A percentile compares a stretch with the other conserved stretches of the same genome.
Evolutionary conservation across 148 eudicot genomes (phyloP).

Genomic region (Camellia granthamiana): DNA sequence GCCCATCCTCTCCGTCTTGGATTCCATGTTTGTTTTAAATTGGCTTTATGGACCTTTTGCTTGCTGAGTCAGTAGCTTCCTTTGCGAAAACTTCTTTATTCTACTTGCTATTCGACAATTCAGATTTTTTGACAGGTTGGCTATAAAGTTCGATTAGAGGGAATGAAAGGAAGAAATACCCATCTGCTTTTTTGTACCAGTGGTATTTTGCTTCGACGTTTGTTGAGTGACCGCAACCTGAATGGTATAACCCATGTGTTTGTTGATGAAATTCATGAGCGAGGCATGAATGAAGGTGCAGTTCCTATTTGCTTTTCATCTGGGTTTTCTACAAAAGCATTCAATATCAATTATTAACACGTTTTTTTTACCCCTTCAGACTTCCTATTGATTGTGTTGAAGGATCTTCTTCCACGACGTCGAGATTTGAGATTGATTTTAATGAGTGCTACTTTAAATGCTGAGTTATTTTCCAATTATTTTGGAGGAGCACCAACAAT

Average conservation of each 20-base stretch:
- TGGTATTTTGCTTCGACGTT: slow-evolving; percentile 93
- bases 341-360: slow-evolving; percentile 4
- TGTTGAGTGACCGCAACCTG: slow-evolving; percentile 89
- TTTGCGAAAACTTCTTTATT: slow-evolving; percentile 29
- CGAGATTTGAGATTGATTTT: slow-evolving; percentile 88
- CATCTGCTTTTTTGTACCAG: slow-evolving; percentile 99
- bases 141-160: slow-evolving; percentile 98
- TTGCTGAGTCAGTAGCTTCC: slow-evolving; percentile 13
- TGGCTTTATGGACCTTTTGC: not conserved
- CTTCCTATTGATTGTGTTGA: slow-evolving; percentile 92
- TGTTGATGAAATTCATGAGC: slow-evolving; percentile 99
- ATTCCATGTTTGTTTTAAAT: not conserved
- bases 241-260: slow-evolving; percentile 93
- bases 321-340: not conserved
- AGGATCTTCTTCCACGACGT: slow-evolving; percentile 97
- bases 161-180: slow-evolving; percentile 96
- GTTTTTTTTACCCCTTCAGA: slow-evolving; percentile 40
- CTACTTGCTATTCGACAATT: slow-evolving; percentile 38
- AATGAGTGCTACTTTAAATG: slow-evolving; percentile 99
- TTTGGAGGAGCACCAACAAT: slow-evolving; percentile 89
- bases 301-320: slow-evolving; percentile 6
- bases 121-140: slow-evolving; percentile 78
- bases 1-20: not conserved
- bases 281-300: slow-evolving; percentile 99
- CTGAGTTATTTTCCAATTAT: slow-evolving; percentile 84